Evolutionary conservation across 495 filamentous ascomycete species (phyloP), one percentile per base, ranked within the genome.

Genomic region (Friedmanniomyces endolithicus): DNA sequence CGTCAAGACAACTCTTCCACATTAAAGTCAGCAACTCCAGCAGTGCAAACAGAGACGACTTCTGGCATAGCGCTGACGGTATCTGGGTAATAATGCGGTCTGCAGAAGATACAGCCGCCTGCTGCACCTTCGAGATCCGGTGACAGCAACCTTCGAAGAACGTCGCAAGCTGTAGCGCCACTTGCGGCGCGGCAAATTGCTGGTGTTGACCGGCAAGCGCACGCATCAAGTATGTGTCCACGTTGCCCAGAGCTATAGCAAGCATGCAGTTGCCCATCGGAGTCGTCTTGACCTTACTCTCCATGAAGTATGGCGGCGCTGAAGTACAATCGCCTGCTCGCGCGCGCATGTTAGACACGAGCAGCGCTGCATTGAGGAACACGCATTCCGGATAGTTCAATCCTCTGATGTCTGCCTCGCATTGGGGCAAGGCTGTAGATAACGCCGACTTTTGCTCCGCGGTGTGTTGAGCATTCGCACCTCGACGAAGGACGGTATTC

Each of bases 1-100:
- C 83, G 65, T 97, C 89, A 7, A 97, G 74, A 63, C 94, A 97
- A 64, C 90, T 90, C 23, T 76, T 77, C 90, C 90, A 98, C 84
- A 98, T 87, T 34, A 96, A 77, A 1, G 87, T 87, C 37, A 98
- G 70, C 3, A 98, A 78, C 65, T 97, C 92, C 7, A 97, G 74
- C 31, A 98, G 75, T 6, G 90, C 86, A 71, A 96, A 97, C 0
- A 98, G 73, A 7, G 92, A 95, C 12, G 81, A 78, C 61, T 84
- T 85, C 61, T 94, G 86, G 62, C 94, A 97, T 0, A 98, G 76
- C 19, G 88, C 83, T 4, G 92, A 95, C 2, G 92, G 92, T 37
- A 90, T 84, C 57, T 85, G 78, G 22, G 69, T 73, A 52, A 97
- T 84, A 51, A 97, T 87, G 53, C 80, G 85, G 62, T 94, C 87